Conservation (phyloP, 257 asterid species). For the Handroanthus guayacan region DNA sequence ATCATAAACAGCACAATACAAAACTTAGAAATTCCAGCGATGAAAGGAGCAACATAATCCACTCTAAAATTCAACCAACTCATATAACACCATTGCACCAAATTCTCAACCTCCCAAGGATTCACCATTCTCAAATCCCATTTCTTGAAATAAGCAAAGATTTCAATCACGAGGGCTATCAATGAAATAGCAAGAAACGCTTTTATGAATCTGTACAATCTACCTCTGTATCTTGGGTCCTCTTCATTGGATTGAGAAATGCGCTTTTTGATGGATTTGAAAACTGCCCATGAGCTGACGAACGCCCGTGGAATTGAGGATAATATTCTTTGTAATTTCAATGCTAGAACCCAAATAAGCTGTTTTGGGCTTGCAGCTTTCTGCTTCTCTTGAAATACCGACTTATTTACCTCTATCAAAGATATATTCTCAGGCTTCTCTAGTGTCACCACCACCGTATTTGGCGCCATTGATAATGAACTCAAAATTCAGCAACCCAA, state of each 20-base stretch:
- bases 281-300: slow-evolving; percentile 38
- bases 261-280: slow-evolving; percentile 67
- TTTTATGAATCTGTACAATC: slow-evolving; percentile 68
- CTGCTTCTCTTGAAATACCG: slow-evolving; percentile 61
- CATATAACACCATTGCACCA: slow-evolving; percentile 66
- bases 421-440: slow-evolving; percentile 65
- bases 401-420: slow-evolving; percentile 53
- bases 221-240: slow-evolving; percentile 73
- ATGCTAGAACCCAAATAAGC: slow-evolving; percentile 64
- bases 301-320: slow-evolving; percentile 71
- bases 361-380: slow-evolving; percentile 69
- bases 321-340: slow-evolving; percentile 67
- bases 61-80: slow-evolving; percentile 75
- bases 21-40: slow-evolving; percentile 60
- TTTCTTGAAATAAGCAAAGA: slow-evolving; percentile 63
- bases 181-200: slow-evolving; percentile 69
- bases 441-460: slow-evolving; percentile 73
- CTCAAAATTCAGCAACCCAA: neutral
- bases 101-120: slow-evolving; percentile 72
- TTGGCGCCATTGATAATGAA: slow-evolving; percentile 66
- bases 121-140: slow-evolving; percentile 72
- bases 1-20: slow-evolving; percentile 43
- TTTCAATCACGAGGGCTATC: slow-evolving; percentile 63
- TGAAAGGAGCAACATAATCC: slow-evolving; percentile 70
- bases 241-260: slow-evolving; percentile 66